Evolutionary conservation across 1,139 yeast species (phyloP), one percentile per base, ranked within the genome.

Genomic region (Sugiyamaella xylanicola): DNA sequence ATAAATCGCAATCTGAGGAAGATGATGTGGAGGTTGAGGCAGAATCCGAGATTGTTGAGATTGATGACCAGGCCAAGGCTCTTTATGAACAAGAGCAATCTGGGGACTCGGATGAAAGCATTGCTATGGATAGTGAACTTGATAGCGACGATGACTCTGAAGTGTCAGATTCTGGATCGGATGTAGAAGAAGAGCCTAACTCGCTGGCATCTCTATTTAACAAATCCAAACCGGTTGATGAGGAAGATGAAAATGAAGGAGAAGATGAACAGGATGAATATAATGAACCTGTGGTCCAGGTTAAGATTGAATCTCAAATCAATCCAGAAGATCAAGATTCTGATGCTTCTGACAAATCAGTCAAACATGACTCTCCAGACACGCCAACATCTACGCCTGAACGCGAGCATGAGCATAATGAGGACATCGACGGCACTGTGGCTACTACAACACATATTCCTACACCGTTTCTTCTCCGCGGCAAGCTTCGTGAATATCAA

Each of bases 401-500:
- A n/a, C 52, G 51, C 20, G 54, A 54, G 27, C 52, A 53, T 25
- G 54, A 54, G 27, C 21, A 21, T n/a, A 45, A 32, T 49, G 53
- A 56, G 27, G 39, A 4, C 27, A 20, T 29, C 20, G 25, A 47
- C 37, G 43, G 43, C 8, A 39, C 42, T 17, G 50, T 29, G 46
- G 21, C 44, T 29, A 11, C 36, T 27, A 42, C 48, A 16, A 16
- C 56, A 11, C 58, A 56, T 48, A 69, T 72, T 3, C 65, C 65
- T 4, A 63, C 71, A 2, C 79, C 80, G 1, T 70, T 72, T n/a
- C 71, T 86, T 27, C 72, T 89, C 32, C 79, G 93, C 57, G 99
- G 99, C 21, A 82, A 84, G 0, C 76, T 95, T 50, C 84, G 99
- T 69, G 92, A 85, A 5, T 95, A 95, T 66, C 99, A 95, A 71